These are phyloP conservation scores for Cryphonectria nitschkei DNA, from an alignment of 2,329 filamentous ascomycete genomes.

Conservation along the genomic window DNA sequence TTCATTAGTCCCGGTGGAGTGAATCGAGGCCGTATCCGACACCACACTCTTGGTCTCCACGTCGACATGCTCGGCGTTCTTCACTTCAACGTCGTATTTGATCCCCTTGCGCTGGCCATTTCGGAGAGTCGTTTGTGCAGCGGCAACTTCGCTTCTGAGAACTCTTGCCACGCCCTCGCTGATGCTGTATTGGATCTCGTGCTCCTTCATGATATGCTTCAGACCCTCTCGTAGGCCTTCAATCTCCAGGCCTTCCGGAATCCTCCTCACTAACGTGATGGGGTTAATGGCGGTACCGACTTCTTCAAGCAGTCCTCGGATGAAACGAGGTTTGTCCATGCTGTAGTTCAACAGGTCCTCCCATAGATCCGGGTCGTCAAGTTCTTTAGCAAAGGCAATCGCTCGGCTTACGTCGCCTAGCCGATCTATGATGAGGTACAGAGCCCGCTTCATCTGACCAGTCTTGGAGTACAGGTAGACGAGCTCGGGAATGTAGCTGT, in stretches of 20 bases:
- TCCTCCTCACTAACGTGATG: conserved; percentile 84
- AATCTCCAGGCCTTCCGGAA: conserved; percentile 91
- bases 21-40: conserved; percentile 32
- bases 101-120: conserved; percentile 82
- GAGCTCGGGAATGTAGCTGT: conserved; percentile 86
- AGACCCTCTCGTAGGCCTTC: conserved; percentile 87
- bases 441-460: conserved; percentile 86
- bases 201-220: conserved; percentile 89
- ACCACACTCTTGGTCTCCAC: conserved; percentile 46
- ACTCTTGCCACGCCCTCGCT: conserved; percentile 87
- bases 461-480: conserved; percentile 96
- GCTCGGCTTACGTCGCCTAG: conserved; percentile 89
- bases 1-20: conserved; percentile 12
- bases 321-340: conserved; percentile 97
- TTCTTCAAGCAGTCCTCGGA: conserved; percentile 87
- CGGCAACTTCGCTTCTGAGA: conserved; percentile 82
- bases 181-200: conserved; percentile 93
- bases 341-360: conserved; percentile 92
- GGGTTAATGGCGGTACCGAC: conserved; percentile 94
- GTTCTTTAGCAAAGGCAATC: conserved; percentile 91
- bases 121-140: conserved; percentile 79
- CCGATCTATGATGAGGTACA: conserved; percentile 93
- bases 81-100: conserved; percentile 76
- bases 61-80: conserved; percentile 48
- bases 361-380: conserved; percentile 92